Evolutionary conservation across 805 yeast genomes (phyloP).

Genomic region (Candida argentea): DNA sequence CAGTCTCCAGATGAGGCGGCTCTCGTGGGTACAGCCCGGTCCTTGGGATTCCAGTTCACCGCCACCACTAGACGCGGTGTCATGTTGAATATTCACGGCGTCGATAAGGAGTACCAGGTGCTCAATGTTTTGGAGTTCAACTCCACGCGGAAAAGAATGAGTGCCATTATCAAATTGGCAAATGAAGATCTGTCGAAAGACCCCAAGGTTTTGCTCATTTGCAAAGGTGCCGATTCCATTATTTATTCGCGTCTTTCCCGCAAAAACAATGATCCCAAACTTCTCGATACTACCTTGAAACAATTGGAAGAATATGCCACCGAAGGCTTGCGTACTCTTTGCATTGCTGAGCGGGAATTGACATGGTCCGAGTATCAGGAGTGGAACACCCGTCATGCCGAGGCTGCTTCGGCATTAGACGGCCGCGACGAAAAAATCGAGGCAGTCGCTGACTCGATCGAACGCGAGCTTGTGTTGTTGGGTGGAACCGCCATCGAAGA

Average conservation of each 20-base stretch:
- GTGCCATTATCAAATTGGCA: constrained; percentile 68
- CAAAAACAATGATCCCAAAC: constrained; percentile 33
- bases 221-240: constrained; percentile 82
- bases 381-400: constrained; percentile 56
- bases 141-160: constrained; percentile 82
- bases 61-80: constrained; percentile 62
- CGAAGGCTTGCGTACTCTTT: constrained; percentile 74
- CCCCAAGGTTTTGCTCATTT: constrained; percentile 51
- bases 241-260: constrained; percentile 55
- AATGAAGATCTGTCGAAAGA: constrained; percentile 17
- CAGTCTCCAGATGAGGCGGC: constrained; percentile 89
- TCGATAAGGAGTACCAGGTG: constrained; percentile 58
- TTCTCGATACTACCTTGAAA: constrained; percentile 55
- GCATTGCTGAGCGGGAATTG: constrained; percentile 65
- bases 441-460: constrained; percentile 64
- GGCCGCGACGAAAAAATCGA: constrained; percentile 67
- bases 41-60: constrained; percentile 59
- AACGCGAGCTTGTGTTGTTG: constrained; percentile 42
- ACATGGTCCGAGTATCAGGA: constrained; percentile 49
- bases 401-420: constrained; percentile 54
- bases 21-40: constrained; percentile 70
- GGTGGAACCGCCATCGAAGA: constrained; percentile 85
- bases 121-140: constrained; percentile 68
- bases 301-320: constrained; percentile 73
- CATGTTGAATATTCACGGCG: constrained; percentile 60